phyloP scores from a whole-genome alignment of 2,329 filamentous ascomycete species.

The Myriosclerotinia duriaeana region DNA sequence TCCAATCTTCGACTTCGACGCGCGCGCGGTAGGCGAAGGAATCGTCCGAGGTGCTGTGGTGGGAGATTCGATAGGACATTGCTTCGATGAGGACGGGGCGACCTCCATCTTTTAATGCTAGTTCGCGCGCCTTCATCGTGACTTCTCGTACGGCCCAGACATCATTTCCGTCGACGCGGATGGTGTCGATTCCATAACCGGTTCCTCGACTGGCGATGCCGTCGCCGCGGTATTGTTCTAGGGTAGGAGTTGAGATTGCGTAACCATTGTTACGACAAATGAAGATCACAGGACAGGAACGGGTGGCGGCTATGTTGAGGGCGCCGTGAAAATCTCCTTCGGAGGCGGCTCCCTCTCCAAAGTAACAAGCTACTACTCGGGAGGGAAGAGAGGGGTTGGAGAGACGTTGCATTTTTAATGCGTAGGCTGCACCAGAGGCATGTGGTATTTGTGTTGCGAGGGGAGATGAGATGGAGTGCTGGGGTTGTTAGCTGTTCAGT shows the following conservation, averaged over 20 bases:
- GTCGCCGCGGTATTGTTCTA: constrained; percentile 89
- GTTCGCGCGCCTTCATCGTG: constrained; percentile 74
- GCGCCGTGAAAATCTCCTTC: constrained; percentile 93
- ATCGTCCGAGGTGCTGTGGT: constrained; percentile 96
- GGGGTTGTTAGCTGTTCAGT: not conserved
- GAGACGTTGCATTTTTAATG: constrained; percentile 75
- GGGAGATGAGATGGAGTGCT: constrained; percentile 81
- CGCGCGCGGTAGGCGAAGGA: constrained; percentile 92
- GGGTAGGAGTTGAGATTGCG: constrained; percentile 83
- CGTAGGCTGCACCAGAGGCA: constrained; percentile 83
- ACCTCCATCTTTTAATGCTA: constrained; percentile 45
- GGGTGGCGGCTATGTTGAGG: constrained; percentile 85
- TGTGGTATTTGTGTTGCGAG: constrained; percentile 88
- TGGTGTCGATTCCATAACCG: constrained; percentile 91
- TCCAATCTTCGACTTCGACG: constrained; percentile 95
- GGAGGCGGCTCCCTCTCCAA: constrained; percentile 85
- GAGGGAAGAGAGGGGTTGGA: constrained; percentile 67
- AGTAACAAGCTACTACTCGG: constrained; percentile 77
- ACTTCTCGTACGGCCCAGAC: constrained; percentile 85
- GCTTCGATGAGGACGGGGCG: constrained; percentile 84
- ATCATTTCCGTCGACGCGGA: constrained; percentile 91
- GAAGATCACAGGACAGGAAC: constrained; percentile 84
- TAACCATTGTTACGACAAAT: constrained; percentile 93
- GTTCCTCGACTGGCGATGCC: constrained; percentile 84
- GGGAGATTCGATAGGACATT: constrained; percentile 96